These are phyloP conservation scores for Myxozyma kluyveri DNA, from an alignment of 805 yeast species.

Conservation along the genomic window DNA sequence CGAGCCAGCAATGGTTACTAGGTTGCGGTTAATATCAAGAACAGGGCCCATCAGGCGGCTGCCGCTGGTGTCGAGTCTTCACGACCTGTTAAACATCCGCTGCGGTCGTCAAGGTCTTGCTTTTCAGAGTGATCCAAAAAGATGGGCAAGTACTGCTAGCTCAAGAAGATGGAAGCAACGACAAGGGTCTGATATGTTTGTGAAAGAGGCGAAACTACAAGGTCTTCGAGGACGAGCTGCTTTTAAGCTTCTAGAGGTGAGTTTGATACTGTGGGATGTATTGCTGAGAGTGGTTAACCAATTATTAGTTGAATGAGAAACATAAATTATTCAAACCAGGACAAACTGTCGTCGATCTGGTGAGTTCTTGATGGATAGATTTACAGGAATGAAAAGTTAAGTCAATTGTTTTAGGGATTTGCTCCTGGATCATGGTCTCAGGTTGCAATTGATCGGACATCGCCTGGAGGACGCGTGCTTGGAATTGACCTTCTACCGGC, in stretches of 20 bases:
- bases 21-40: too few species aligned
- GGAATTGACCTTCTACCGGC: slow-evolving; percentile 83
- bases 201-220: slow-evolving; percentile 61
- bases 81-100: background rate
- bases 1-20: too few species aligned
- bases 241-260: slow-evolving; percentile 61
- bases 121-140: background rate
- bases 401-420: slow-evolving; percentile 47
- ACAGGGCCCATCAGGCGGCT: too few species aligned
- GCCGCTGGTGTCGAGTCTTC: too few species aligned
- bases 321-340: slow-evolving; percentile 57
- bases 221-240: slow-evolving; percentile 85
- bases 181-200: slow-evolving; percentile 61
- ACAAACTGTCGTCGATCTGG: slow-evolving; percentile 74
- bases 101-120: background rate
- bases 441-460: slow-evolving; percentile 60
- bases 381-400: background rate
- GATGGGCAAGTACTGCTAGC: slow-evolving; percentile 16
- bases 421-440: slow-evolving; percentile 97
- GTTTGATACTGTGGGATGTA: background rate
- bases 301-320: slow-evolving; percentile 60
- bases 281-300: background rate
- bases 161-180: slow-evolving; percentile 74
- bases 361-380: slow-evolving; percentile 10
- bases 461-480: slow-evolving; percentile 54